These are phyloP conservation scores for Lomentospora prolificans DNA, from an alignment of 2,329 filamentous ascomycete species.

Conservation along the genomic window DNA sequence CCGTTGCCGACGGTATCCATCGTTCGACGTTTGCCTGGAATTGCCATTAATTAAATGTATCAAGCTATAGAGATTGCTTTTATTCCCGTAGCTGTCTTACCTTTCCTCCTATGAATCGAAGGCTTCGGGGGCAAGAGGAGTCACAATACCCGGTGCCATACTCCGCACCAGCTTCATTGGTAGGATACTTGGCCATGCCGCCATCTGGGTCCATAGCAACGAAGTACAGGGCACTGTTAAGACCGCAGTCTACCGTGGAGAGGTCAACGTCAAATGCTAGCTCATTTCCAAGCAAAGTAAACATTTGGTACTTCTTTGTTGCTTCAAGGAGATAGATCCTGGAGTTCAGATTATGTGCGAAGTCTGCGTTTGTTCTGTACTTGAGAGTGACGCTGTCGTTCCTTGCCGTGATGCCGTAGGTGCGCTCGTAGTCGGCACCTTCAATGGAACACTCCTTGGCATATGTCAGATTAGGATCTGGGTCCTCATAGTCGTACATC, in stretches of 20 bases:
- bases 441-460: conserved; percentile 35
- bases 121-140: conserved; percentile 32
- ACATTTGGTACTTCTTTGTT: conserved; percentile 46
- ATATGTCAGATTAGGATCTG: conserved; percentile 16
- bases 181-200: conserved; percentile 32
- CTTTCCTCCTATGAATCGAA: conserved; percentile 39
- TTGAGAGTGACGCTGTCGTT: conserved; percentile 37
- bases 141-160: conserved; percentile 48
- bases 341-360: conserved; percentile 29
- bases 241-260: conserved; percentile 50
- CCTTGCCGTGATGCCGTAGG: conserved; percentile 36
- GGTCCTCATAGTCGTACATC: conserved; percentile 25
- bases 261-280: conserved; percentile 59
- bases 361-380: conserved; percentile 38
- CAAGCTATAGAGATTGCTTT: no score
- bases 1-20: conserved; percentile 37
- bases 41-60: no score
- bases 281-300: conserved; percentile 51
- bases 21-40: conserved; percentile 25
- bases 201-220: conserved; percentile 47
- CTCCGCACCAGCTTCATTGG: conserved; percentile 36
- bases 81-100: no score
- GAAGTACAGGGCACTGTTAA: conserved; percentile 57
- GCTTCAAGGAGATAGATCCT: conserved; percentile 50
- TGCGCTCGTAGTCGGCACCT: conserved; percentile 31